A percentile compares a stretch with the other conserved stretches of the same genome.
Conservation (phyloP, 495 filamentous ascomycete species). For the Geoglossum glabrum region DNA sequence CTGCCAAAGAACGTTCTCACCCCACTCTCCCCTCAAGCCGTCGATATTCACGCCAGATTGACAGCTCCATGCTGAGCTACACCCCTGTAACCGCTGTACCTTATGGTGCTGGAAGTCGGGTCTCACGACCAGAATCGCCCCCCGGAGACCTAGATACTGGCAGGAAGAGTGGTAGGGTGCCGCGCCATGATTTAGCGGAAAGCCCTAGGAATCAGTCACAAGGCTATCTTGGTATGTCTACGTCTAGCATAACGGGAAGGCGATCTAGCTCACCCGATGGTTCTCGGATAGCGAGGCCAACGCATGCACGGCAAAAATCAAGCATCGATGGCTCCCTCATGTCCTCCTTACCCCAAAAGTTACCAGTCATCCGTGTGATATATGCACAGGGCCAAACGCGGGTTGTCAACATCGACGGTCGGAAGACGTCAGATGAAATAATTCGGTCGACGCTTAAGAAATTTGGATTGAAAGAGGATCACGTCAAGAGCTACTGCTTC, state of each 20-base stretch:
- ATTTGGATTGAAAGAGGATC: conserved; percentile 31
- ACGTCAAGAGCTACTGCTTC: conserved; percentile 26
- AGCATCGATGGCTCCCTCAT: conserved; percentile 68
- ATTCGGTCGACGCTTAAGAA: conserved; percentile 71
- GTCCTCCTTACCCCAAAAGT: conserved; percentile 54
- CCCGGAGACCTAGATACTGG: conserved; percentile 21
- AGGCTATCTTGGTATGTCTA: conserved; percentile 50
- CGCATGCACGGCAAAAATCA: conserved; percentile 39
- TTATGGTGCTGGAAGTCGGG: conserved; percentile 26
- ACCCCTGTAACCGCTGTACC: conserved; percentile 15
- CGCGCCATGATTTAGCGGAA: conserved; percentile 15
- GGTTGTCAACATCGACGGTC: conserved; percentile 73
- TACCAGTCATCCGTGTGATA: conserved; percentile 76
- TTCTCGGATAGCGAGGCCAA: conserved; percentile 9
- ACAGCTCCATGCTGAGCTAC: conserved; percentile 8
- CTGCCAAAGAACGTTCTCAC: conserved; percentile 25
- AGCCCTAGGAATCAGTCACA: conserved; percentile 19
- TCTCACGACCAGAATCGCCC: conserved; percentile 53
- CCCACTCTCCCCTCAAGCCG: conserved; percentile 34
- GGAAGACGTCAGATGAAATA: conserved; percentile 77
- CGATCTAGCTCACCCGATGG: conserved; percentile 27
- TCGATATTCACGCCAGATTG: conserved; percentile 51
- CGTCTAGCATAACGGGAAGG: conserved; percentile 25
- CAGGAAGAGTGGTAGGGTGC: conserved; percentile 7
- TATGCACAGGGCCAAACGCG: conserved; percentile 79